phyloP scores from a whole-genome alignment of 2,329 filamentous ascomycete genomes.

The Clarireedia monteithiana region DNA sequence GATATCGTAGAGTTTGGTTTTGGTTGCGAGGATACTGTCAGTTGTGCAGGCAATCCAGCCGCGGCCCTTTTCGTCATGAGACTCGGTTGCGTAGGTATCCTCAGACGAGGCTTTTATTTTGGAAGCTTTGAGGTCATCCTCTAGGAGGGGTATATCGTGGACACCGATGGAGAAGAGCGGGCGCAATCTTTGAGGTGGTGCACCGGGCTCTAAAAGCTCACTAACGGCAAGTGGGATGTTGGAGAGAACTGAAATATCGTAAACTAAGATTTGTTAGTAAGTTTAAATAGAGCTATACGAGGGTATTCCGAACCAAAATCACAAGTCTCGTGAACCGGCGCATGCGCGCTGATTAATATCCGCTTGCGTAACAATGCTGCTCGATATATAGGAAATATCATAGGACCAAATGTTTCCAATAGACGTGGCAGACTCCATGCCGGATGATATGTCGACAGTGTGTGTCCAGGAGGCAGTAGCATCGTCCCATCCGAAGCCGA shows the following conservation, averaged over 20 bases:
- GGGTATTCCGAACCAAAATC: conserved; percentile 63
- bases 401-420: conserved; percentile 76
- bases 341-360: conserved; percentile 77
- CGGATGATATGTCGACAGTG: conserved; percentile 72
- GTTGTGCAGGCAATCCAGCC: conserved; percentile 96
- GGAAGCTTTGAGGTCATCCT: conserved; percentile 47
- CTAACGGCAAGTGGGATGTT: conserved; percentile 72
- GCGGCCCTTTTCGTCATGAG: conserved; percentile 41
- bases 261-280: conserved; percentile 51
- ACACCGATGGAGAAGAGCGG: conserved; percentile 92
- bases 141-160: conserved; percentile 78
- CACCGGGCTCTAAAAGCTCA: conserved; percentile 57
- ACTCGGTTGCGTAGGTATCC: conserved; percentile 25
- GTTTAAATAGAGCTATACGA: background rate
- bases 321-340: conserved; percentile 78
- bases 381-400: conserved; percentile 86
- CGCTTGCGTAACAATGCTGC: conserved; percentile 80
- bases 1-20: conserved; percentile 81
- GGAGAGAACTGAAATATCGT: conserved; percentile 86
- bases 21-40: conserved; percentile 83
- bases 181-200: conserved; percentile 57
- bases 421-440: conserved; percentile 74
- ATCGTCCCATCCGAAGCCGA: conserved; percentile 56
- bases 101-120: conserved; percentile 30
- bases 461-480: conserved; percentile 52